Evolutionary conservation across 164 flowering plant species (phyloP).

Genomic region (Aristolochia fimbriata): DNA sequence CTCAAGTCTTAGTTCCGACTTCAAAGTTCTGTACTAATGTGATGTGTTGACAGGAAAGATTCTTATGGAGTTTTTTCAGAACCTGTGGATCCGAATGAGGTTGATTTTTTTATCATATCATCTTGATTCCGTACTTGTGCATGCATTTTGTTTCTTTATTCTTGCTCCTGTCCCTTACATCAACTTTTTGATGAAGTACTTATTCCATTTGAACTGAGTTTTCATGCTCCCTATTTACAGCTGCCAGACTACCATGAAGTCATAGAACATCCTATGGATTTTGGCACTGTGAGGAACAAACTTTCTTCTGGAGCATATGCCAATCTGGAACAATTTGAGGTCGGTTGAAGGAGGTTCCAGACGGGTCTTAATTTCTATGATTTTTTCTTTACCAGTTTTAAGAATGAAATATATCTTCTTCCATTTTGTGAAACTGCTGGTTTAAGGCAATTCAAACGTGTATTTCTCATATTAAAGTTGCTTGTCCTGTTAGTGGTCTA

Average conservation of each 20-base stretch:
- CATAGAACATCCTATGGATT: conserved; percentile 84
- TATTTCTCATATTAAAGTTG: no score
- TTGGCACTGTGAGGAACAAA: conserved; percentile 72
- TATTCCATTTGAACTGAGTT: neutral
- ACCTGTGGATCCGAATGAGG: conserved; percentile 96
- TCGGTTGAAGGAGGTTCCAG: conserved; percentile 15
- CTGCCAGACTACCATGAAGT: conserved; percentile 88
- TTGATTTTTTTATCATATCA: conserved; percentile 12
- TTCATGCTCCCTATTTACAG: conserved; percentile 24
- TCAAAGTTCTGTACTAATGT: conserved; percentile 5
- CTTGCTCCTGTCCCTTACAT: neutral
- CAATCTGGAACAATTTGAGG: conserved; percentile 84
- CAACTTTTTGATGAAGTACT: no score
- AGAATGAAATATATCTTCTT: neutral
- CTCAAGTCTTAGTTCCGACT: neutral
- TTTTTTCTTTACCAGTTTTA: neutral
- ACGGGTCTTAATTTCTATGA: neutral
- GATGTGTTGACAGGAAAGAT: conserved; percentile 66
- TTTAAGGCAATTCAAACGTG: neutral
- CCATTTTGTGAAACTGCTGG: neutral
- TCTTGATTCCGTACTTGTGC: neutral
- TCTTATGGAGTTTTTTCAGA: conserved; percentile 83
- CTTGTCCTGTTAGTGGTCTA: no score
- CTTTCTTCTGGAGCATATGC: conserved; percentile 43
- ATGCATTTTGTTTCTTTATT: neutral